These are phyloP conservation scores for Blastobotrys ciferrii DNA, from an alignment of 1,139 yeast species.

Conservation along the genomic window DNA sequence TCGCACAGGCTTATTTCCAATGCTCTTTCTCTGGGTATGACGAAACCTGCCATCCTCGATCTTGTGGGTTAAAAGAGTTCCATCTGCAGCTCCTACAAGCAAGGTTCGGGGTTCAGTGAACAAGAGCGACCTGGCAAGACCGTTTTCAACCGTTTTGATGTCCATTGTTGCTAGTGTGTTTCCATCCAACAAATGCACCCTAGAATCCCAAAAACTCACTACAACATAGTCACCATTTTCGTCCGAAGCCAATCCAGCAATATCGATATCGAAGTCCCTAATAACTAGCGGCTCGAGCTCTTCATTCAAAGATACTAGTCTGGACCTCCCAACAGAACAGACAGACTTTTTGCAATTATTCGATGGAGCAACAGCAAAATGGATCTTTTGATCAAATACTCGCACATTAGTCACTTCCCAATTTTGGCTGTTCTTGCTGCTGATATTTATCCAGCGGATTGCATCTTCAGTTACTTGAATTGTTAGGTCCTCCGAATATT, in stretches of 20 bases:
- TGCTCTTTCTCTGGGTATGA: neutral
- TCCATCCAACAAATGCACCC: neutral
- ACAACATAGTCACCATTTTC: neutral
- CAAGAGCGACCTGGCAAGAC: slow-evolving; percentile 2
- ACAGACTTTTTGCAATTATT: neutral
- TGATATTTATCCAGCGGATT: neutral
- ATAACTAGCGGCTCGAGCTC: neutral
- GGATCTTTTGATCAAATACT: neutral
- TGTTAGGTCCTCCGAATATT: neutral
- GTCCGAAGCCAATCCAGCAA: neutral
- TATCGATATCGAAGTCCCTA: neutral
- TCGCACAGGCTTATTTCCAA: neutral
- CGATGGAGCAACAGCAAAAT: neutral
- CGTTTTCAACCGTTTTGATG: neutral
- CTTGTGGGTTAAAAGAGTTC: neutral
- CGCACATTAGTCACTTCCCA: neutral
- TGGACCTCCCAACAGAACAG: neutral
- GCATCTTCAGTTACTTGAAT: neutral
- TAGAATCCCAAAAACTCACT: slow-evolving; percentile 2
- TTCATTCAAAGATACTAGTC: neutral
- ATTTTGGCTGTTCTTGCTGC: no score
- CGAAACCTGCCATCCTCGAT: neutral
- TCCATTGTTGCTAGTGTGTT: neutral
- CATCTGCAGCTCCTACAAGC: slow-evolving; percentile 6
- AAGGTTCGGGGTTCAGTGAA: neutral